Evolutionary conservation across 768 basidiomycete genomes (phyloP), one percentile per base, ranked within the genome.

Genomic region (Tephrocybe sp.): DNA sequence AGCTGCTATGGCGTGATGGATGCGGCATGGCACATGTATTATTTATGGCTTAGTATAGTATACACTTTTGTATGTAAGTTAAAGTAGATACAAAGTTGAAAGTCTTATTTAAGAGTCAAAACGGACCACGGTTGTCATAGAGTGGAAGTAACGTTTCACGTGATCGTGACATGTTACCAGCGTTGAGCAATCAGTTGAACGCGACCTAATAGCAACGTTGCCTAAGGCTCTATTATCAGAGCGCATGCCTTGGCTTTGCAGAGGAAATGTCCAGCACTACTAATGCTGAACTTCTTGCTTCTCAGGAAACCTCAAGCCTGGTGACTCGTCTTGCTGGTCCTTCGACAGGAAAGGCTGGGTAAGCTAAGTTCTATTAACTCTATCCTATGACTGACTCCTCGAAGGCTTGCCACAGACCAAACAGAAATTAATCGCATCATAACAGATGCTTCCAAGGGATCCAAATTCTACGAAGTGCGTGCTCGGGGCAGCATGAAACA

Each of bases 301-400:
- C 85, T 49, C 85, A 84, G 66, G 79, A 84, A 58, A 73, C 84
- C 7, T 78, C 79, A 36, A 89, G 84, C 64, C 79, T 93, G 34
- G 71, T 92, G 22, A 83, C 79, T 54, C 82, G 90, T 39, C 79
- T 96, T 38, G 93, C 92, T 12, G 93, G 93, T 14, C 90, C 91
- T 10, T 93, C 90, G 3, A 87, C 88, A 4, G 86, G 81, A 39
- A 96, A 96, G 76, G 92, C 92, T 40, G 92, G 92, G 86, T 89
- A 63, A 71, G 44, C n/a, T n/a, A n/a, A n/a, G n/a, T n/a, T n/a
- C n/a, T n/a, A n/a, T n/a, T n/a, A n/a, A n/a, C n/a, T n/a, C n/a
- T n/a, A 34, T 20, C 26, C 6, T 55, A n/a, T 17, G 7, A 4
- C 26, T 26, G 26, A 26, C 26, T 26, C 26, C 26, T 26, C 50